Base-by-base conservation (phyloP, 2,329 filamentous ascomycete species). In the Dactylonectria macrodidyma region DNA sequence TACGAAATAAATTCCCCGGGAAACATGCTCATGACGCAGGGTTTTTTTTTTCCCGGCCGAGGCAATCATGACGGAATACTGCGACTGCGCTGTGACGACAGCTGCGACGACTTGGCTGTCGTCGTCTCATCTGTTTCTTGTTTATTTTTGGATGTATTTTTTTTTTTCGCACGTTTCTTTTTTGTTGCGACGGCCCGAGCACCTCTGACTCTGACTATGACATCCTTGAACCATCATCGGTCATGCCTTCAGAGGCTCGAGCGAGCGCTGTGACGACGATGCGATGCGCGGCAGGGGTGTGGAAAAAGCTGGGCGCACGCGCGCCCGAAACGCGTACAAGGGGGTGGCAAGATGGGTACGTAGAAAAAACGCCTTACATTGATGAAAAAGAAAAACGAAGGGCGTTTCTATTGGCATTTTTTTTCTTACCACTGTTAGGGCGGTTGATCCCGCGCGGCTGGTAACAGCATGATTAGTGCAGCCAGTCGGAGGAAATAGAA, bases 401-500 rank as follows among this genome's bases (percentile, higher is more conserved):
- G 56, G 56, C 26, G 26, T 30, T 30, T 59, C 26, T 48, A 10
- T 12, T 44, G 41, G 41, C 26, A 5, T 10, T 44, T 5, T 44
- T 44, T 44, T 10, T n/a, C 26, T 19, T 19, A 19, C 38, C 38
- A 16, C 12, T 41, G 38, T 47, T 59, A 36, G 59, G 59, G 34
- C 60, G 60, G 60, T 50, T 44, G 60, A 62, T 62, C 60, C 60
- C 60, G 60, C 46, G 60, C 60, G 44, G 52, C 51, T 22, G 41
- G 51, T 62, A 48, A 56, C 60, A 57, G 60, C 19, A 50, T 30
- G 19, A 46, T 50, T 46, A 33, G 30, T 52, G 30, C 54, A 64
- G 55, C 54, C 48, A 67, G 47, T 63, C 41, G 59, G 65, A 59
- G 41, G 48, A 57, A 68, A 62, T 48, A 51, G 33, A 66, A 51